These are phyloP conservation scores for Mycotypha africana DNA, from an alignment of 371 early-diverging fungal genomes.

Conservation along the genomic window DNA sequence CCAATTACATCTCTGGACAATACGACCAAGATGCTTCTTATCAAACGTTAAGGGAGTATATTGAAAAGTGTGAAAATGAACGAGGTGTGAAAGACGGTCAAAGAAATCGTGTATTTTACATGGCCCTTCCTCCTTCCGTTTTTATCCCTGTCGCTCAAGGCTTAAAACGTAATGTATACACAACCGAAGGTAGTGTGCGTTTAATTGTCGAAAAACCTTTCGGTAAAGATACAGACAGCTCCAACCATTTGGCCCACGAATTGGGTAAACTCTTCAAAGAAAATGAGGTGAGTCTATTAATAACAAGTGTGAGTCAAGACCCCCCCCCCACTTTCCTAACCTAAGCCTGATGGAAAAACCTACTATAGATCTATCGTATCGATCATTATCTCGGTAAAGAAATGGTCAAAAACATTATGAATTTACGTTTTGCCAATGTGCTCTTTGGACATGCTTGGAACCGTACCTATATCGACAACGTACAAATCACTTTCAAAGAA, in stretches of 20 bases:
- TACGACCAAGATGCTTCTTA: constrained; percentile 84
- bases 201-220: constrained; percentile 98
- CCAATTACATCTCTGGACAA: constrained; percentile 23
- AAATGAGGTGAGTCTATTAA: constrained; percentile 67
- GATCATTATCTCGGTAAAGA: constrained; percentile 99
- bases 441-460: constrained; percentile 93
- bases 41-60: constrained; percentile 53
- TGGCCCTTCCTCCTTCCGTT: constrained; percentile 95
- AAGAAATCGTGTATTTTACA: constrained; percentile 71
- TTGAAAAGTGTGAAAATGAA: constrained; percentile 49
- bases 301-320: too few species aligned
- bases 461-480: constrained; percentile 80
- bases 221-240: constrained; percentile 84
- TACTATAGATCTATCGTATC: constrained; percentile 84
- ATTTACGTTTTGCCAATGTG: constrained; percentile 90
- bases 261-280: constrained; percentile 77
- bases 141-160: constrained; percentile 82
- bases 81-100: constrained; percentile 11
- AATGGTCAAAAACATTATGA: constrained; percentile 68
- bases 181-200: constrained; percentile 60
- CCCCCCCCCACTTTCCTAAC: too few species aligned
- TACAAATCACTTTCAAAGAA: constrained; percentile 98
- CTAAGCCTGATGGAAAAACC: too few species aligned
- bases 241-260: constrained; percentile 61
- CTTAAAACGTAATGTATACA: constrained; percentile 64